Evolutionary conservation across 331 rosid species (phyloP).

Genomic region (Ulmus americana): DNA sequence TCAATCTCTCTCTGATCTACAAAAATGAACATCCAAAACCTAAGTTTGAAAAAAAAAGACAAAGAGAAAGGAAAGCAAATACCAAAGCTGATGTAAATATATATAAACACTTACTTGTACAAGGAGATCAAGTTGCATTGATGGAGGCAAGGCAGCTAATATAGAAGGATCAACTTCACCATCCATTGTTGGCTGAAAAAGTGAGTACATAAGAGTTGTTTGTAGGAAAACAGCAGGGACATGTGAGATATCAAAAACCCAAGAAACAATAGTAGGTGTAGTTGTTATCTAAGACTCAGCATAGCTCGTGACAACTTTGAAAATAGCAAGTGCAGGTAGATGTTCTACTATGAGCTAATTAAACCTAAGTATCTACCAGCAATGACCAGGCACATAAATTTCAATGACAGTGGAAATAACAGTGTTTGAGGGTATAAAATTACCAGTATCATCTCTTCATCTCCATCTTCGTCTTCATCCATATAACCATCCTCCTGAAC

Average conservation of each 20-base stretch:
- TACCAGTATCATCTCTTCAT: conserved; percentile 90
- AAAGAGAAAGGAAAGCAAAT: background rate
- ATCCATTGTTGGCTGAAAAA: conserved; percentile 72
- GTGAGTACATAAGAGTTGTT: conserved; percentile 1
- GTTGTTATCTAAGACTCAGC: background rate
- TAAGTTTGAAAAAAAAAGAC: conserved; percentile 12
- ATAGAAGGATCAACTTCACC: conserved; percentile 75
- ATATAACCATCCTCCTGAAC: conserved; percentile 40
- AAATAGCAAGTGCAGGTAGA: background rate
- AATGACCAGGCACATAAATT: background rate
- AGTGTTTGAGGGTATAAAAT: conserved; percentile 20
- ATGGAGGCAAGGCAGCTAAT: conserved; percentile 92
- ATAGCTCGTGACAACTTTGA: background rate
- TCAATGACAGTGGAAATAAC: conserved; percentile 17
- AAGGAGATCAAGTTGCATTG: conserved; percentile 94
- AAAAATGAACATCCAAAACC: conserved; percentile 18
- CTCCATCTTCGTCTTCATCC: conserved; percentile 47
- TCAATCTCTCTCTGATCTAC: conserved; percentile 85
- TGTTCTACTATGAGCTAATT: background rate
- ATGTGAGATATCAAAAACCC: conserved; percentile 4
- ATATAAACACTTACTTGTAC: conserved; percentile 52
- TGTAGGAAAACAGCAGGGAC: background rate
- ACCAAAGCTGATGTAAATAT: background rate
- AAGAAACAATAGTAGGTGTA: conserved; percentile 2
- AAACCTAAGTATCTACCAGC: background rate